phyloP scores from a whole-genome alignment of 2,329 filamentous ascomycete species.

The Grosmannia huntii region DNA sequence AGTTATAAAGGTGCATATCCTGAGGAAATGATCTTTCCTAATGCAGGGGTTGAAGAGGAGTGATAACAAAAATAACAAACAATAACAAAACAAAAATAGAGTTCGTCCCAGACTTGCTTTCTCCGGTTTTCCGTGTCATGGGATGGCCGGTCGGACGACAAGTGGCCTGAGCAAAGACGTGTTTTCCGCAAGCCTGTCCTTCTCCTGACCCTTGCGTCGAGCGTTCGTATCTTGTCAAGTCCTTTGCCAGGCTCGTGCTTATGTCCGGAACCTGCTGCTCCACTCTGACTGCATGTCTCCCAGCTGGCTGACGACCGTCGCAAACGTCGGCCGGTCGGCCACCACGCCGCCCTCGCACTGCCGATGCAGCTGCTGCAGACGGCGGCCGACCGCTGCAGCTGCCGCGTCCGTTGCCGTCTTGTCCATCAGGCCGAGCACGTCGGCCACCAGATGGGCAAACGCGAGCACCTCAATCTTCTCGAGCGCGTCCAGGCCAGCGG shows the following conservation, averaged over 20 bases:
- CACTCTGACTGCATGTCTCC: not conserved
- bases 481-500: conserved; percentile 12
- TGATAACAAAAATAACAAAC: too few relatives aligned
- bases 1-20: too few relatives aligned
- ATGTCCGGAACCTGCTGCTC: too few relatives aligned
- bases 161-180: not conserved
- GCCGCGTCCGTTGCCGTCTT: not conserved
- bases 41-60: not conserved
- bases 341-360: conserved; percentile 17
- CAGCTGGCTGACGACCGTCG: conserved; percentile 16
- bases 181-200: not conserved
- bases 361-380: conserved; percentile 17
- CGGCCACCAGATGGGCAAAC: conserved; percentile 33
- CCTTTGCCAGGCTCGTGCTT: too few relatives aligned
- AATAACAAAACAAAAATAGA: too few relatives aligned
- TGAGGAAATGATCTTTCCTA: too few relatives aligned
- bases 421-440: conserved; percentile 24
- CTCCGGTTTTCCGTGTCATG: not conserved
- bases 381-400: conserved; percentile 5
- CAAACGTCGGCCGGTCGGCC: conserved; percentile 20
- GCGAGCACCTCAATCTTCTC: conserved; percentile 34
- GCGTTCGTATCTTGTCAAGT: too few relatives aligned
- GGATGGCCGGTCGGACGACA: not conserved
- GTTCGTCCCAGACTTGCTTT: not conserved
- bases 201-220: not conserved